A percentile compares a stretch with the other conserved stretches of the same genome.
Evolutionary conservation across 257 asterid genomes (phyloP).

Genomic region (Pogostemon cablin): DNA sequence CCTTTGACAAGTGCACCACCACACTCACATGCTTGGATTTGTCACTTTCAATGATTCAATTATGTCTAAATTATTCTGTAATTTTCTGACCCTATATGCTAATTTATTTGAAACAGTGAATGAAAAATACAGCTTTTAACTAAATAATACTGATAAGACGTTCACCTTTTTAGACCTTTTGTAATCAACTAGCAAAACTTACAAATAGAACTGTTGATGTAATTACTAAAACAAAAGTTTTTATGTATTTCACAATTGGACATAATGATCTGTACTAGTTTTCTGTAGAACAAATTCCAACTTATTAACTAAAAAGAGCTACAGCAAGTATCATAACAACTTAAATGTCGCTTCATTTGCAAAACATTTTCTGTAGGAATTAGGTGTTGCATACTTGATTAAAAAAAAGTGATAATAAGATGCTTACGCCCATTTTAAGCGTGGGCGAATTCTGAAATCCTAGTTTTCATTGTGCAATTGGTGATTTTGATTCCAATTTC

Average conservation of each 20-base stretch:
- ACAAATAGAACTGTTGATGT: too few relatives aligned
- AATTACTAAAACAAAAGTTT: too few relatives aligned
- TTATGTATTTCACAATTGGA: background rate
- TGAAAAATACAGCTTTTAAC: too few relatives aligned
- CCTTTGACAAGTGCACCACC: constrained; percentile 26
- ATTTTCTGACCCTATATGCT: too few relatives aligned
- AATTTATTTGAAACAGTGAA: too few relatives aligned
- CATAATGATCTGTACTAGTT: background rate
- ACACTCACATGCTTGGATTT: background rate
- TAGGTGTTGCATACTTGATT: background rate
- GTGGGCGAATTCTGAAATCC: background rate
- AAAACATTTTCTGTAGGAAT: constrained; percentile 1
- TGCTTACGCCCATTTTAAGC: background rate
- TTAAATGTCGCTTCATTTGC: background rate
- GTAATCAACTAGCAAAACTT: too few relatives aligned
- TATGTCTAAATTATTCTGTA: too few relatives aligned
- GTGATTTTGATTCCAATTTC: constrained; percentile 39
- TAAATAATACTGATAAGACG: too few relatives aligned
- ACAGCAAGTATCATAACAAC: constrained; percentile 23
- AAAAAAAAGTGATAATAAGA: background rate
- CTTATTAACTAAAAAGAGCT: constrained; percentile 14
- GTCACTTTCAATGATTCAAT: background rate
- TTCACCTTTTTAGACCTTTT: too few relatives aligned
- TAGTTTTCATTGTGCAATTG: constrained; percentile 36
- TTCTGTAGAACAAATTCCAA: constrained; percentile 8